These are phyloP conservation scores for Naegleria lovaniensis DNA, from an alignment of 208 protist genomes.

Conservation along the genomic window DNA sequence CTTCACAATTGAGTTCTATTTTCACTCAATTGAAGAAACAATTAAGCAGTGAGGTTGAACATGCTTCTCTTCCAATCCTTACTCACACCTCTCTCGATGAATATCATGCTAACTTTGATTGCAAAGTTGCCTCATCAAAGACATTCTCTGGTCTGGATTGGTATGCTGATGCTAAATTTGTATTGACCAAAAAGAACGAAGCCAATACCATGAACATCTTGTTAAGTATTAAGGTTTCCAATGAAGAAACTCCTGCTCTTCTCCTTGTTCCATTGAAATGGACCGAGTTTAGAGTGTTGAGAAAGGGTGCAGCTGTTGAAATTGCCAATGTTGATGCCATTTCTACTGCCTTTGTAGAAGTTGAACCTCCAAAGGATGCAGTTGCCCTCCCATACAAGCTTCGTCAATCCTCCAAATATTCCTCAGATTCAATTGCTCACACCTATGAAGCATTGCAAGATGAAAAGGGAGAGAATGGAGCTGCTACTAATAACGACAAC, in stretches of 20 bases:
- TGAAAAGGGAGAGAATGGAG: background rate
- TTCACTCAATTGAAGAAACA: background rate
- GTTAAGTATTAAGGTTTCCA: background rate
- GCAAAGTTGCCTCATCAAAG: background rate
- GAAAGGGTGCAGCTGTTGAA: background rate
- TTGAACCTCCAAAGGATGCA: background rate
- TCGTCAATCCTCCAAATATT: background rate
- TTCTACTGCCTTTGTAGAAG: background rate
- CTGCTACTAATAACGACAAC: background rate
- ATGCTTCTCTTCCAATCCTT: background rate
- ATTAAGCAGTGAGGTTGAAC: background rate
- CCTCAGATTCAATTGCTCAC: background rate
- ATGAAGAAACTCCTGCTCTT: background rate
- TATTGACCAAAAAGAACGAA: background rate
- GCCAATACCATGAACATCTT: background rate
- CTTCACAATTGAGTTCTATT: background rate
- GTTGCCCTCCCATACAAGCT: background rate
- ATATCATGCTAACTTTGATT: background rate
- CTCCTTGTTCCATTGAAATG: background rate
- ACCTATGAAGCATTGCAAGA: background rate
- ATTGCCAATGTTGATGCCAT: background rate
- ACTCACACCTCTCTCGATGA: background rate
- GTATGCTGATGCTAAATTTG: background rate
- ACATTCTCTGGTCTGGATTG: background rate
- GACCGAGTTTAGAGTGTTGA: background rate